Evolutionary conservation across 768 basidiomycete genomes (phyloP), one percentile per base, ranked within the genome.

Genomic region (Russula compacta): DNA sequence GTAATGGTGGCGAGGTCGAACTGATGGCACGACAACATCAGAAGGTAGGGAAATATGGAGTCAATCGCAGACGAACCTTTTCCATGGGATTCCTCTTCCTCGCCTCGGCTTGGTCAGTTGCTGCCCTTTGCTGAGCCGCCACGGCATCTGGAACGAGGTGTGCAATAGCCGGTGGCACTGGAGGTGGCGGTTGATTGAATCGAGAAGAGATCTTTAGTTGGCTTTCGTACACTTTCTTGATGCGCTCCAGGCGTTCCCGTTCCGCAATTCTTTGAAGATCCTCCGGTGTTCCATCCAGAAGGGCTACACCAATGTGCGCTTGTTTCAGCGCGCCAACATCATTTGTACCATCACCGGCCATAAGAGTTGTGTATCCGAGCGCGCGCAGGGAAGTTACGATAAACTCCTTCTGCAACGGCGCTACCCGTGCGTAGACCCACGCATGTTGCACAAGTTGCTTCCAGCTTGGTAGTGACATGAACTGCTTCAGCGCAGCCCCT

Each of bases 281-380:
- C 67, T 95, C 95, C 0, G 83, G 81, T 0, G 94, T 91, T 0
- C 95, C 93, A 68, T 98, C 93, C 56, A 97, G 75, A 3, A 94
- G 77, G 1, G 95, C 95, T 33, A 98, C 90, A 53, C 97, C 95
- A 61, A 99, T 88, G 72, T 99, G 93, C 0, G 97, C 97, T 71
- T 97, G 94, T 73, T 98, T 99, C 55, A 99, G 82, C 3, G 97
- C 97, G 24, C 97, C 97, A 53, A 99, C 97, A 64, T 98, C 97
- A 70, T 99, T 98, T 4, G 97, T 99, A 35, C 97, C 97, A 70
- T 99, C 97, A 54, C 97, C 97, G 6, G 95, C 97, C 97, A 98
- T 98, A 54, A 99, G 80, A 0, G 97, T 99, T 15, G 80, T 81
- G 71, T 92, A 99, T 24, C 95, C 95, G 29, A 97, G 83, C 2